Percentiles rank a stretch among this genome's conserved stretches.
These are phyloP conservation scores for Kodamaea suecica DNA, from an alignment of 1,139 yeast genomes.

Conservation along the genomic window DNA sequence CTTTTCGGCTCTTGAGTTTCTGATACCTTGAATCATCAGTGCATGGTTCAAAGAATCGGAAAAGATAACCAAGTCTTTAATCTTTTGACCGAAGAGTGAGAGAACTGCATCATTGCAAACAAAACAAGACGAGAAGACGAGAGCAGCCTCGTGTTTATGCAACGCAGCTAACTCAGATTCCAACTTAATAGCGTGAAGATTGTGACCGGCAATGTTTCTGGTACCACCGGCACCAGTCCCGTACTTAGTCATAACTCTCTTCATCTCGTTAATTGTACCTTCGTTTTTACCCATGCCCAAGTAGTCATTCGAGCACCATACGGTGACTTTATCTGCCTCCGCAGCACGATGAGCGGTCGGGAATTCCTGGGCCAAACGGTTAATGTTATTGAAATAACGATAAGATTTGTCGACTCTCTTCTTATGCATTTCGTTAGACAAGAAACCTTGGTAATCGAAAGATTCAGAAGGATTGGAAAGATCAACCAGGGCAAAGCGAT, in stretches of 20 bases:
- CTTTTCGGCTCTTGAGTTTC: slow-evolving; percentile 84
- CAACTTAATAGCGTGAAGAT: slow-evolving; percentile 76
- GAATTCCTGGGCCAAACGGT: slow-evolving; percentile 89
- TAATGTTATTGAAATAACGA: slow-evolving; percentile 94
- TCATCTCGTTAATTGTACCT: slow-evolving; percentile 72
- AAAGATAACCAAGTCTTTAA: slow-evolving; percentile 86
- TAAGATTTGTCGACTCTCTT: slow-evolving; percentile 89
- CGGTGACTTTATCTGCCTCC: slow-evolving; percentile 84
- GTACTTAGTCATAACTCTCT: slow-evolving; percentile 74
- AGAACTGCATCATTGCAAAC: slow-evolving; percentile 98
- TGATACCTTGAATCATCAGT: slow-evolving; percentile 94
- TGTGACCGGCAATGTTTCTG: slow-evolving; percentile 97
- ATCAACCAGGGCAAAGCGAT: slow-evolving; percentile 30
- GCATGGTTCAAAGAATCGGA: slow-evolving; percentile 95
- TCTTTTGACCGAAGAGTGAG: slow-evolving; percentile 84
- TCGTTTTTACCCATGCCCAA: slow-evolving; percentile 89
- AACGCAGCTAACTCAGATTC: slow-evolving; percentile 86
- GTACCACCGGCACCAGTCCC: slow-evolving; percentile 99
- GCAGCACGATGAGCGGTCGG: slow-evolving; percentile 83
- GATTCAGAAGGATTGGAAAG: slow-evolving; percentile 38
- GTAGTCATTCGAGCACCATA: slow-evolving; percentile 98
- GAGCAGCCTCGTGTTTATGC: slow-evolving; percentile 93
- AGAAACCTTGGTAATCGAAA: slow-evolving; percentile 66
- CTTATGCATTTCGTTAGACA: slow-evolving; percentile 59
- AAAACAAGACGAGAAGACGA: slow-evolving; percentile 92